Conservation (phyloP, 345 rosid species). For the Eucalyptus camaldulensis region DNA sequence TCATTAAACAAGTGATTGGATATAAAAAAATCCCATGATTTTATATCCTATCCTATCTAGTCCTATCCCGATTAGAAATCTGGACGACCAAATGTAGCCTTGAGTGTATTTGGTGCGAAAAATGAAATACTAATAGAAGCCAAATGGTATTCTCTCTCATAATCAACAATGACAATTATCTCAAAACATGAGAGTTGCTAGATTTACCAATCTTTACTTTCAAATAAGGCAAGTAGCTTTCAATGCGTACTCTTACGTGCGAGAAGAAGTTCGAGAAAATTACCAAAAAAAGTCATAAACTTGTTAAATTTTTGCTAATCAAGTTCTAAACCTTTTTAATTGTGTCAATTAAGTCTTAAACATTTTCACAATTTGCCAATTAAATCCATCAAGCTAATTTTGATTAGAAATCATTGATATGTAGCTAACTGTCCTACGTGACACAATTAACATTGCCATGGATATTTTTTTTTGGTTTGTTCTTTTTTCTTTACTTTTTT, state of each 20-base stretch:
- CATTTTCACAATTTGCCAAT: rapidly evolving
- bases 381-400: rapidly evolving
- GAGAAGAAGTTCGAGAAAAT: not conserved
- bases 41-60: too few relatives aligned
- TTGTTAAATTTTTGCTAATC: too few relatives aligned
- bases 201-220: not conserved
- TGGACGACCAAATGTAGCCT: too few relatives aligned
- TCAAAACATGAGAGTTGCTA: not conserved
- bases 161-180: not conserved
- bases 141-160: not conserved
- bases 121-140: rapidly evolving
- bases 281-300: too few relatives aligned
- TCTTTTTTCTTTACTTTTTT: too few relatives aligned
- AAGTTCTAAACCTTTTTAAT: rapidly evolving
- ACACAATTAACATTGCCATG: too few relatives aligned
- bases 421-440: rapidly evolving
- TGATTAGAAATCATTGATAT: rapidly evolving
- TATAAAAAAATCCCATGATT: too few relatives aligned
- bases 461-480: too few relatives aligned
- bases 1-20: too few relatives aligned
- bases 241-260: not conserved
- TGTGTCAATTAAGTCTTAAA: too few relatives aligned
- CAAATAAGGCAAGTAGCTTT: not conserved
- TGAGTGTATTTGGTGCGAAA: not conserved
- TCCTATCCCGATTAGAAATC: too few relatives aligned